Evolutionary conservation across 73 alveolate genomes (phyloP).

Genomic region (Paramecium pentaurelia): DNA sequence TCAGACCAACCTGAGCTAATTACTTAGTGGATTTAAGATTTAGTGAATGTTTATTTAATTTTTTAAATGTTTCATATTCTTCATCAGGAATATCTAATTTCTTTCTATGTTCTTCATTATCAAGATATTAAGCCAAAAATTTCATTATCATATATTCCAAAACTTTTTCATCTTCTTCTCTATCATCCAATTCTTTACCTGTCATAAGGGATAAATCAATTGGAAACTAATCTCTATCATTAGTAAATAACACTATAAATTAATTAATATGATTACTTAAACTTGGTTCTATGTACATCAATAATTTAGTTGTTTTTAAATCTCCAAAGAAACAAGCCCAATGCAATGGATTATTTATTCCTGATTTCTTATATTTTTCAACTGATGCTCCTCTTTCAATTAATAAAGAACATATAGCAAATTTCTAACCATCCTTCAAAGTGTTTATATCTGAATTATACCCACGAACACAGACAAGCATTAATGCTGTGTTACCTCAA

Average conservation of each 20-base stretch:
- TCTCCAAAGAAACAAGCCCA: constrained; percentile 13
- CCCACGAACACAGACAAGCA: neutral
- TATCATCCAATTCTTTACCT: neutral
- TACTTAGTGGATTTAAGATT: neutral
- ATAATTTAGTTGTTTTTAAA: neutral
- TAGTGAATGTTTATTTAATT: neutral
- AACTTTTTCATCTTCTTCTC: neutral
- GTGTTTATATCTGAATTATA: neutral
- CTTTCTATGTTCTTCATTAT: neutral
- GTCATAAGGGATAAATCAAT: neutral
- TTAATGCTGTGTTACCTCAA: neutral
- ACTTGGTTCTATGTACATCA: neutral
- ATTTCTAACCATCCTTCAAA: neutral
- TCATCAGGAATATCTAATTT: neutral
- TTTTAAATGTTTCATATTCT: neutral
- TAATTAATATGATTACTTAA: neutral
- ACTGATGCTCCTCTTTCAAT: constrained; percentile 18
- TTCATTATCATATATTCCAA: neutral
- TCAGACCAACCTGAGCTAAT: neutral
- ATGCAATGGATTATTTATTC: constrained; percentile 4
- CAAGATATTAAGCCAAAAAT: neutral
- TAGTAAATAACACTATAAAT: neutral
- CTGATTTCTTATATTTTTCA: neutral
- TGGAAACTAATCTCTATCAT: neutral
- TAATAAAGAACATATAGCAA: neutral